phyloP scores from a whole-genome alignment of 345 rosid genomes.

The Eucalyptus sp. region DNA sequence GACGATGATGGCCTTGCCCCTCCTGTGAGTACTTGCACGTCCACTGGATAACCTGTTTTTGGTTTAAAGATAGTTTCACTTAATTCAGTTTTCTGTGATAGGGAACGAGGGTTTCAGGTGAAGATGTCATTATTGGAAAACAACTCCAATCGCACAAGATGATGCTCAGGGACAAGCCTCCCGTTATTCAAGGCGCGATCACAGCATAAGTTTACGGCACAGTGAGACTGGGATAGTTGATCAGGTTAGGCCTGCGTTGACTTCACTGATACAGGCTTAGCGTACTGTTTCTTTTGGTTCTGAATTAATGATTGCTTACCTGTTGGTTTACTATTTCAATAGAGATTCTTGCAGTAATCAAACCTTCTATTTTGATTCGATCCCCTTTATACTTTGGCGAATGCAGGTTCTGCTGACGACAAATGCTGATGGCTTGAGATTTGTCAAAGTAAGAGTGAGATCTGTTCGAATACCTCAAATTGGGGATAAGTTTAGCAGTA shows the following conservation, averaged over 20 bases:
- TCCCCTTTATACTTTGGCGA: neutral
- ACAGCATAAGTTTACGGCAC: constrained; percentile 92
- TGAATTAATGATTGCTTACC: neutral
- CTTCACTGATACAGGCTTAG: neutral
- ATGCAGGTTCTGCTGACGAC: constrained; percentile 86
- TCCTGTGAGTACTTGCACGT: constrained; percentile 41
- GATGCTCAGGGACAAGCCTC: constrained; percentile 83
- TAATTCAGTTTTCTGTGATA: constrained; percentile 2
- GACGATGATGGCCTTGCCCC: constrained; percentile 99
- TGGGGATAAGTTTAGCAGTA: constrained; percentile 96
- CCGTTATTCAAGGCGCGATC: constrained; percentile 84
- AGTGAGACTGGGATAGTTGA: constrained; percentile 98
- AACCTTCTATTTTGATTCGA: neutral
- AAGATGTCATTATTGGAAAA: constrained; percentile 95
- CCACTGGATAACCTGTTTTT: neutral
- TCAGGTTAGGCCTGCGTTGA: constrained; percentile 47
- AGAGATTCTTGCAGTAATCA: neutral
- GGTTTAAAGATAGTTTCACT: neutral
- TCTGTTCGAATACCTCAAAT: constrained; percentile 96
- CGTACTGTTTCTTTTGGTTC: neutral
- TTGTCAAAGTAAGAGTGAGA: constrained; percentile 95
- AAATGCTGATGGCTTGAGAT: constrained; percentile 96
- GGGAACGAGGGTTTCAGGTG: constrained; percentile 98
- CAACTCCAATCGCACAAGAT: constrained; percentile 84
- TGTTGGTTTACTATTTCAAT: neutral